A percentile compares a stretch with the other conserved stretches of the same genome.
Evolutionary conservation across 208 protist genomes (phyloP).

Genomic region (Leishmania amazonensis): DNA sequence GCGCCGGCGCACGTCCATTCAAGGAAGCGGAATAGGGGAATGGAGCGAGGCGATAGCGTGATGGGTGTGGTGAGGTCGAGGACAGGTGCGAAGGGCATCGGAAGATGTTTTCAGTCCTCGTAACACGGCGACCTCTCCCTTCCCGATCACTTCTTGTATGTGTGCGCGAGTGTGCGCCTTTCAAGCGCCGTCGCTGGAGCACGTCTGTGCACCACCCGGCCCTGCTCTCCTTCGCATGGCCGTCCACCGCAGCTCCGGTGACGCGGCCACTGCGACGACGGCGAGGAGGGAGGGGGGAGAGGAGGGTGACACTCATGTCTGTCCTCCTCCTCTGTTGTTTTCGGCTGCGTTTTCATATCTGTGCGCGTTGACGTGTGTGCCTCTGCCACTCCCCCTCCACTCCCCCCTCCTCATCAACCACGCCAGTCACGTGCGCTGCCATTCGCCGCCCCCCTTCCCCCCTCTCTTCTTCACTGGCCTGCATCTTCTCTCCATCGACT

Average conservation of each 20-base stretch:
- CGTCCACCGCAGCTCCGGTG: too few species aligned
- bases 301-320: too few species aligned
- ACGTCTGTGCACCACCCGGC: too few species aligned
- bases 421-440: background rate
- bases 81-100: background rate
- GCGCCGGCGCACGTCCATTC: background rate
- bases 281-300: too few species aligned
- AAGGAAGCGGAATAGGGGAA: background rate
- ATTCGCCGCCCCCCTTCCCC: background rate
- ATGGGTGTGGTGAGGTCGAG: background rate
- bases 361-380: background rate
- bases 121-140: background rate
- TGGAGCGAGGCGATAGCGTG: too few species aligned
- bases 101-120: background rate
- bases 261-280: too few species aligned
- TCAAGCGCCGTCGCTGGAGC: too few species aligned
- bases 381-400: background rate
- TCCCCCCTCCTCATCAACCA: background rate
- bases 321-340: too few species aligned
- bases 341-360: too few species aligned
- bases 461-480: background rate
- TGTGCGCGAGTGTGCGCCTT: background rate
- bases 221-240: background rate
- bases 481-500: background rate
- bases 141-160: background rate